Evolutionary conservation across 495 filamentous ascomycete genomes (phyloP), one percentile per base, ranked within the genome.

Genomic region (Pyronema omphalodes): DNA sequence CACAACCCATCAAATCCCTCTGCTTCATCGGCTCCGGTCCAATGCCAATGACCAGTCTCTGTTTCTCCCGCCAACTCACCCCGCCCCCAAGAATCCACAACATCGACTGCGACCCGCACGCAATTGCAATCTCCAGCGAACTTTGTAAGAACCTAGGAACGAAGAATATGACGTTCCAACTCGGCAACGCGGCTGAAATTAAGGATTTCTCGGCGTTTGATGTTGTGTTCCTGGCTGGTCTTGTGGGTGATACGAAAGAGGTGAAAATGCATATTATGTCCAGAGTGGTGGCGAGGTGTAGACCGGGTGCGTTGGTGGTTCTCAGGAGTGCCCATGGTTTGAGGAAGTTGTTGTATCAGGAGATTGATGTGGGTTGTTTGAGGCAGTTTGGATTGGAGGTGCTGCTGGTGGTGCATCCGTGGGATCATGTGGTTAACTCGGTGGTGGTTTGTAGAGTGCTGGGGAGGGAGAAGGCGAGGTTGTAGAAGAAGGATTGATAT

Each of bases 21-120:
- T 67, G 63, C 14, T 69, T 74, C 55, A 59, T 74, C 1, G 71
- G 72, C 9, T 70, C 66, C 11, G 71, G 72, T 6, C 71, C 71
- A 0, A 51, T 75, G 1, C 72, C 71, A 0, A 44, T 73, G 18
- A 70, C 68, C 0, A 64, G 63, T 4, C 46, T 73, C 9, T 69
- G 68, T 51, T 45, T 72, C 12, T 52, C 60, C 15, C 35, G 40
- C 35, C 34, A 46, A 41, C 55, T 58, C 33, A 19, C 55, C 1
- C 23, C 18, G 9, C 34, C 56, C 1, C 23, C 18, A 14, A 48
- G 34, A 7, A 57, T 70, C 8, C 54, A 66, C 37, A 70, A 69
- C 46, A 63, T 73, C 51, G 70, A 74, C 43, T 51, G 56, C 3
- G 55, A 68, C 52, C 15, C 46, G 0, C 23, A 36, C 3, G 71